phyloP scores from a whole-genome alignment of 805 yeast species.

The Saturnispora ahearnii region DNA sequence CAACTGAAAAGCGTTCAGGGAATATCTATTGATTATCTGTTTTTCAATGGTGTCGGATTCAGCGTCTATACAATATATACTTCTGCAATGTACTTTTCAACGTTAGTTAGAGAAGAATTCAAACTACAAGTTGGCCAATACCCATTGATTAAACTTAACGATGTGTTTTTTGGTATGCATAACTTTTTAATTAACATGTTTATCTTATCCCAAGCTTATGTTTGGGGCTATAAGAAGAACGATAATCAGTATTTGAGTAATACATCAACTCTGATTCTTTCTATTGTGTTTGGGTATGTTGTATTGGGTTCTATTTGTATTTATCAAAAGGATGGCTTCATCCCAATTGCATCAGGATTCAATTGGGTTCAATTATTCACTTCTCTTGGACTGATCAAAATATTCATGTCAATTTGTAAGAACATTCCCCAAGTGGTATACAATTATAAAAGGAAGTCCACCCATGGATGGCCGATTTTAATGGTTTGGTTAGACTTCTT shows the following conservation, averaged over 20 bases:
- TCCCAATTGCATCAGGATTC: constrained; percentile 11
- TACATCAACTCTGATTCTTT: constrained; percentile 17
- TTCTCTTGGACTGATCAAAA: constrained; percentile 27
- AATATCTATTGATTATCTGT: constrained; percentile 28
- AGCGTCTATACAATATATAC: constrained; percentile 26
- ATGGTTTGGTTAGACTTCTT: constrained; percentile 28
- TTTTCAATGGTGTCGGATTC: constrained; percentile 28
- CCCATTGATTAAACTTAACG: constrained; percentile 27
- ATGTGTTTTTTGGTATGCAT: constrained; percentile 26
- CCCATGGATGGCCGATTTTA: constrained; percentile 32
- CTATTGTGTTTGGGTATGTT: constrained; percentile 13
- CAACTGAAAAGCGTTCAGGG: constrained; percentile 28
- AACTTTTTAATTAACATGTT: constrained; percentile 22
- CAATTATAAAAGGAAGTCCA: constrained; percentile 28
- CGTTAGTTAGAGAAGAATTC: constrained; percentile 24
- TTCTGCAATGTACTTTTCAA: constrained; percentile 16
- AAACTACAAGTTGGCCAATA: constrained; percentile 19
- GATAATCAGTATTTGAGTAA: constrained; percentile 24
- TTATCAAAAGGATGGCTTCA: constrained; percentile 5
- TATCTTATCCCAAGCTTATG: constrained; percentile 26
- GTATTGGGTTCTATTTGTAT: constrained; percentile 12
- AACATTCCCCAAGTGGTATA: constrained; percentile 29
- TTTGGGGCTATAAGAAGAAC: constrained; percentile 28
- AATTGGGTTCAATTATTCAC: constrained; percentile 29
- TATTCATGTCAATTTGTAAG: constrained; percentile 28